Base-by-base conservation (phyloP, 331 rosid species). In the Saraca asoca region DNA sequence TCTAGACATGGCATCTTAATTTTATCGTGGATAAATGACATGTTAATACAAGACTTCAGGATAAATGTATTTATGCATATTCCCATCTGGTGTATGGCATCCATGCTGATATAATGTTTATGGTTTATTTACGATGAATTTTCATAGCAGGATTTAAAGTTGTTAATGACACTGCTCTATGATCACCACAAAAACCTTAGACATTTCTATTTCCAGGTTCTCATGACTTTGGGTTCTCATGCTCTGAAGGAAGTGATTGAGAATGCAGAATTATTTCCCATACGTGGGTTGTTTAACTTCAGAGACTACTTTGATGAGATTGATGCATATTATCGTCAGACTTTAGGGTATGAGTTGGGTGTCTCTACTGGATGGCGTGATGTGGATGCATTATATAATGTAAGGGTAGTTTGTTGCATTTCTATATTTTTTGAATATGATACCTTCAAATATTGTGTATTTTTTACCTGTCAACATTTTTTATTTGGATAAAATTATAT, bases 221-320 rank as follows among this genome's bases (percentile, higher is more conserved):
- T 94, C 79, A 94, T 94, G 96, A 83, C 79, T 78, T 73, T 90
- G 82, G 99, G 99, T 19, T 73, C 91, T 10, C 84, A 77, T 49
- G 89, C 73, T 53, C 77, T 94, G 75, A 88, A 62, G 84, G 95
- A 86, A 65, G 86, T 75, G 10, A 64, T 94, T 81, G 95, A 90
- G 56, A 75, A 81, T 49, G 99, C 99, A 15, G 97, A 90, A 65
- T 72, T 94, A 78, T 94, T 78, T 80, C 99, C 99, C 13, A 90
- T 94, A 58, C 87, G 97, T 31, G 99, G 99, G 59, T 84, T 94
- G 87, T 94, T 94, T 78, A 80, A 51, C 72, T 94, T 94, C 78
- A 75, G 76, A 71, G 81, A 86, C 62, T 94, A 81, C 82, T 94
- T 86, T 73, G 88, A 83, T 44, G 99, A 93, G 82, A 83, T 94